Evolutionary conservation across 169 alveolate genomes (phyloP).

Genomic region (Neospora caninum): DNA sequence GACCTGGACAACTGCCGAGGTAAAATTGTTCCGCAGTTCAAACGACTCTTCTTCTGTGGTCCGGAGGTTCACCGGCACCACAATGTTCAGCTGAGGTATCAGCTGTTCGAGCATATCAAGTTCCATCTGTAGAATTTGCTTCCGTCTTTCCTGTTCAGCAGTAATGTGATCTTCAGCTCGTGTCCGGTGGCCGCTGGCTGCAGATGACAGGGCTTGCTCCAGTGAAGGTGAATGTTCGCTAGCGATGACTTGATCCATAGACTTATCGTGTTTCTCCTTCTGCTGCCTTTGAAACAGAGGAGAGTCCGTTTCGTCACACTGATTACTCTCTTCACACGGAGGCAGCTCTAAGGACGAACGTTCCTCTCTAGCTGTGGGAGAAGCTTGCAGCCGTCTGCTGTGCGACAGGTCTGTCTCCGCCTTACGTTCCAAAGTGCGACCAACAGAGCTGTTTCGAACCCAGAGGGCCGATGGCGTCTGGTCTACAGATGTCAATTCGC

Average conservation of each 20-base stretch:
- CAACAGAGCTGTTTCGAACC: background rate
- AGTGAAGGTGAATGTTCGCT: background rate
- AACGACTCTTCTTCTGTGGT: conserved; percentile 45
- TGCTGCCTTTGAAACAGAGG: too few relatives aligned
- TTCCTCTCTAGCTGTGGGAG: too few relatives aligned
- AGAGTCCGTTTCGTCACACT: too few relatives aligned
- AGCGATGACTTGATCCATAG: too few relatives aligned
- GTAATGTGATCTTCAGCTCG: background rate
- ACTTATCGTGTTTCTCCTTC: too few relatives aligned
- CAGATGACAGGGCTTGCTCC: background rate
- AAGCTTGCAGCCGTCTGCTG: background rate
- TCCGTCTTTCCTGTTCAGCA: background rate
- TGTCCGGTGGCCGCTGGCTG: too few relatives aligned
- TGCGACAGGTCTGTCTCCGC: background rate
- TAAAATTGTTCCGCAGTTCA: conserved; percentile 55
- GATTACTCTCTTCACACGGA: too few relatives aligned
- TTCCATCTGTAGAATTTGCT: background rate
- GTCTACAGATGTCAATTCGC: background rate
- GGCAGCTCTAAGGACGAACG: too few relatives aligned
- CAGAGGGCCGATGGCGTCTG: background rate
- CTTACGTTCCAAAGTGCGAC: background rate
- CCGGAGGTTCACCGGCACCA: conserved; percentile 67
- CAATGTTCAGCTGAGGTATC: conserved; percentile 30
- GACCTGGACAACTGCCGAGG: conserved; percentile 45
- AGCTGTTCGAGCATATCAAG: conserved; percentile 32